These are phyloP conservation scores for Gastrolobium bilobum DNA, from an alignment of 306 rosid species.

Conservation along the genomic window DNA sequence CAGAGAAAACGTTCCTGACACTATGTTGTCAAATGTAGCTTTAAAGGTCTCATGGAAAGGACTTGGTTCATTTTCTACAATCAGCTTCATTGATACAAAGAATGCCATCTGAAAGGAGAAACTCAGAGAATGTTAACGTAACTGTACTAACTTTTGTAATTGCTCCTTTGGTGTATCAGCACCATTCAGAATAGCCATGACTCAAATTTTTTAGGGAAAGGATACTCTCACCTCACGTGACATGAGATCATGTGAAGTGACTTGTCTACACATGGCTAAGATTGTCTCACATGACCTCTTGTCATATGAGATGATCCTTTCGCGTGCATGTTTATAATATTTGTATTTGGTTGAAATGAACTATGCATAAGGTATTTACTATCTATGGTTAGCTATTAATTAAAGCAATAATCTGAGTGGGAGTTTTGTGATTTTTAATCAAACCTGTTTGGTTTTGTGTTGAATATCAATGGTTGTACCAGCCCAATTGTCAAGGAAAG, in stretches of 20 bases:
- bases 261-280: too few relatives aligned
- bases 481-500: conserved; percentile 69
- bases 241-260: too few relatives aligned
- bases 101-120: conserved; percentile 72
- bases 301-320: not conserved
- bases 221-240: too few relatives aligned
- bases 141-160: not conserved
- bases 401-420: not conserved
- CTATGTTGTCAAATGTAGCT: conserved; percentile 70
- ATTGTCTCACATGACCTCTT: too few relatives aligned
- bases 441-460: conserved; percentile 75
- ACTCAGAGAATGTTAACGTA: not conserved
- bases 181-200: not conserved
- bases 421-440: not conserved
- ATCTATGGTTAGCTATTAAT: not conserved
- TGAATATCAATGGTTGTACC: conserved; percentile 70
- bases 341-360: not conserved
- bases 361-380: not conserved
- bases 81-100: conserved; percentile 62
- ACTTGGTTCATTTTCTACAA: conserved; percentile 64
- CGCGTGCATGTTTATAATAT: not conserved
- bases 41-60: conserved; percentile 56
- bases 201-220: not conserved
- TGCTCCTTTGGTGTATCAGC: not conserved
- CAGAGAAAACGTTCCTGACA: conserved; percentile 71